Conservation (phyloP, 306 rosid species). For the Cercis canadensis region DNA sequence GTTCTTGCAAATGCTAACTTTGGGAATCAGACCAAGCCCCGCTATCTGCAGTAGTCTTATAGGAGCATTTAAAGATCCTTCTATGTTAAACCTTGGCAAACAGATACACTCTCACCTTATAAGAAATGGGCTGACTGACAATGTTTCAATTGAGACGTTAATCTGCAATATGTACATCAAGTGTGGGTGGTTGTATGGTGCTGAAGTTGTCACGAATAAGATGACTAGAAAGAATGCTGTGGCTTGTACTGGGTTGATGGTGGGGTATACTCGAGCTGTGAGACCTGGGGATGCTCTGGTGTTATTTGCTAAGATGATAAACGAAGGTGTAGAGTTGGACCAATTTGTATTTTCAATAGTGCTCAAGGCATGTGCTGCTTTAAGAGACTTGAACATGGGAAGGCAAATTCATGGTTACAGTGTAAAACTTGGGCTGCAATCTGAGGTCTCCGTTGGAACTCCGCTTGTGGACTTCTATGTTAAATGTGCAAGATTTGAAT, state of each 20-base stretch:
- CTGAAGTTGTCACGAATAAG: conserved; percentile 47
- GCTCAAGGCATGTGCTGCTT: conserved; percentile 63
- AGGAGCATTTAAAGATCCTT: conserved; percentile 42
- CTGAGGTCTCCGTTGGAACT: conserved; percentile 68
- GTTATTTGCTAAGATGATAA: conserved; percentile 56
- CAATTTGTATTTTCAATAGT: conserved; percentile 61
- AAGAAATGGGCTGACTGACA: conserved; percentile 46
- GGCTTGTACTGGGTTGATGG: conserved; percentile 70
- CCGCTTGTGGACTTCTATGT: conserved; percentile 68
- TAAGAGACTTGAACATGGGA: conserved; percentile 51
- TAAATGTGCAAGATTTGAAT: conserved; percentile 57
- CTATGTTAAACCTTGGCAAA: conserved; percentile 48
- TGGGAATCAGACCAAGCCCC: conserved; percentile 46
- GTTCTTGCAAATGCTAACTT: conserved; percentile 47
- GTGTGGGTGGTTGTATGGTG: conserved; percentile 65
- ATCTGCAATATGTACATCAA: conserved; percentile 64
- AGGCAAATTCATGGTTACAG: conserved; percentile 56
- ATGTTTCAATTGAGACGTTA: conserved; percentile 43
- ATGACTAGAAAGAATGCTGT: conserved; percentile 56
- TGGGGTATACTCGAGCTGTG: conserved; percentile 55
- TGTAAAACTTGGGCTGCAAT: conserved; percentile 63
- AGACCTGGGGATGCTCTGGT: conserved; percentile 43
- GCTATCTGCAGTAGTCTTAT: conserved; percentile 53
- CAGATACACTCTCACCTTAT: conserved; percentile 58
- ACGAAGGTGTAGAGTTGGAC: conserved; percentile 54